phyloP scores from a whole-genome alignment of 2,329 filamentous ascomycete species.

The Cladosporium sp. region DNA sequence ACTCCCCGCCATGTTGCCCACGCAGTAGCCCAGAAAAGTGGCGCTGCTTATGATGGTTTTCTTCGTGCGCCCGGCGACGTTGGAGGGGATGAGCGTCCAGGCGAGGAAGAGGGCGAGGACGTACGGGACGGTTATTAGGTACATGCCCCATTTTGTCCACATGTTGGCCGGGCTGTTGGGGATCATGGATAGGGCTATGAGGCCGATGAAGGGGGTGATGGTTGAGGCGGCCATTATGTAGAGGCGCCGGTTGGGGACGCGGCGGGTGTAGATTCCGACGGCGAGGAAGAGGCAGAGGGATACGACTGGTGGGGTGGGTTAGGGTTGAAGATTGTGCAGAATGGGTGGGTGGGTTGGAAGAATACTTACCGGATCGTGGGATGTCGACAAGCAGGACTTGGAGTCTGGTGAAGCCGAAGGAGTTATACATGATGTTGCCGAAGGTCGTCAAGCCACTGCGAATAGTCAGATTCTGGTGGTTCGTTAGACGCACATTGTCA shows the following conservation, averaged over 20 bases:
- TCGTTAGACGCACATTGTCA: too few species aligned
- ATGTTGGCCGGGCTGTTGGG: conserved; percentile 29
- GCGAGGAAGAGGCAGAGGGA: conserved; percentile 31
- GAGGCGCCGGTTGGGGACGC: conserved; percentile 27
- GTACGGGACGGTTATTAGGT: conserved; percentile 32
- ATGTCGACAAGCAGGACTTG: conserved; percentile 34
- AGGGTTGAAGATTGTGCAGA: background rate
- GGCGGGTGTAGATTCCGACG: conserved; percentile 31
- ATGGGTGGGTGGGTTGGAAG: background rate
- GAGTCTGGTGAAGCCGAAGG: conserved; percentile 28
- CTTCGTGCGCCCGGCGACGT: conserved; percentile 46
- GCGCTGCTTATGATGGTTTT: conserved; percentile 44
- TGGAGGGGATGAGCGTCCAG: conserved; percentile 40
- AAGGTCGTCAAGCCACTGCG: conserved; percentile 24
- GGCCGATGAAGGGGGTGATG: conserved; percentile 32
- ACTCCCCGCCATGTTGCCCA: conserved; percentile 46
- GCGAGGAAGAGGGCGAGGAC: conserved; percentile 32
- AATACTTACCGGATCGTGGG: conserved; percentile 25
- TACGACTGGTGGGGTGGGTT: conserved; percentile 17
- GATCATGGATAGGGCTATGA: conserved; percentile 33
- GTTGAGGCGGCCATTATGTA: conserved; percentile 31
- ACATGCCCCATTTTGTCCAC: conserved; percentile 37
- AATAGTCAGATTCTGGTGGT: background rate
- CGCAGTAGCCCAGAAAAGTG: conserved; percentile 46
- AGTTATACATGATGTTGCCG: conserved; percentile 23